Conservation (phyloP, 1,139 yeast genomes). For the Insectozyma bohioensis region DNA sequence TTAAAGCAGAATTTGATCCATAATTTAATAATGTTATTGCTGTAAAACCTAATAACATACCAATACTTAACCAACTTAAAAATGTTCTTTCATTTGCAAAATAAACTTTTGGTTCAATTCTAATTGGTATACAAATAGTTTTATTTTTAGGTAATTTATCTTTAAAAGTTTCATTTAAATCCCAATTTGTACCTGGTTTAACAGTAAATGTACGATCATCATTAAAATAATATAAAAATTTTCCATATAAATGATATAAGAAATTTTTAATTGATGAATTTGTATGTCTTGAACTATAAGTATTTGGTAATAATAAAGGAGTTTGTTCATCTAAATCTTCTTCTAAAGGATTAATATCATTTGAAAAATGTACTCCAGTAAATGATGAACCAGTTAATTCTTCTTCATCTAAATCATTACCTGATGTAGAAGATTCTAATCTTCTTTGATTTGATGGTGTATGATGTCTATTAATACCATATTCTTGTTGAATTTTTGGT, state of each 20-base stretch:
- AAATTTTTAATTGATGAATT: conserved; percentile 33
- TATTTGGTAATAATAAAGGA: conserved; percentile 41
- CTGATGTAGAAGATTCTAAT: conserved; percentile 41
- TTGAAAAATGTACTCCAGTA: conserved; percentile 46
- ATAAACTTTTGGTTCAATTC: conserved; percentile 83
- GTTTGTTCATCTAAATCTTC: conserved; percentile 47
- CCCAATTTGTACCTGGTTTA: conserved; percentile 80
- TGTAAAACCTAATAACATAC: conserved; percentile 70
- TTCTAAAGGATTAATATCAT: conserved; percentile 48
- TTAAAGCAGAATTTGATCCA: conserved; percentile 66
- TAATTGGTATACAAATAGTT: conserved; percentile 70
- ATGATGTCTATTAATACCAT: conserved; percentile 48
- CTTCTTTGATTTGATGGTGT: conserved; percentile 16
- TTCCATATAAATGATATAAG: conserved; percentile 34
- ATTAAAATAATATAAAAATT: conserved; percentile 49
- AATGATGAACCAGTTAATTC: conserved; percentile 41
- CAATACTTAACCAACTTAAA: conserved; percentile 74
- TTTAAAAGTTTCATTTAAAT: conserved; percentile 48
- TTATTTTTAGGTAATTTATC: conserved; percentile 74
- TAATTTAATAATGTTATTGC: conserved; percentile 70
- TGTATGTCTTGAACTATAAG: conserved; percentile 27
- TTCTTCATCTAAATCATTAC: conserved; percentile 50
- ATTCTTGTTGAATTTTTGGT: conserved; percentile 67
- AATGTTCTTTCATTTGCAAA: conserved; percentile 84
- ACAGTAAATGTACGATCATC: conserved; percentile 73